Evolutionary conservation across 805 yeast genomes (phyloP).

Genomic region (Cephaloascus albidus): DNA sequence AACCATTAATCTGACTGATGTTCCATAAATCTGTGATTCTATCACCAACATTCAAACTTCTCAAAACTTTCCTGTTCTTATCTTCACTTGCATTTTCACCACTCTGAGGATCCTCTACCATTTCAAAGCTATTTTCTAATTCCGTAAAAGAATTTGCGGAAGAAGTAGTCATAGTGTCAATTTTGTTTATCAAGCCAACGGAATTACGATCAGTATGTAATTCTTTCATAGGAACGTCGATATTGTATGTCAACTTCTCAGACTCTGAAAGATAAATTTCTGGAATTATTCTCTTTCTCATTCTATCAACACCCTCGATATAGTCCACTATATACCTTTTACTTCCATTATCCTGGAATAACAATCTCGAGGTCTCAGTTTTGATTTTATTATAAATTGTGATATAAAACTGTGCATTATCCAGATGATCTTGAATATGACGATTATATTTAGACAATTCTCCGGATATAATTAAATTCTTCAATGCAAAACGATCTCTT

Average conservation of each 20-base stretch:
- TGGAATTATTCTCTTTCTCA: constrained; percentile 51
- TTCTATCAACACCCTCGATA: constrained; percentile 62
- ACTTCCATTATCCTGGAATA: constrained; percentile 9
- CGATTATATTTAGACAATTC: constrained; percentile 44
- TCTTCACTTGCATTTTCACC: constrained; percentile 40
- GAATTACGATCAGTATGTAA: constrained; percentile 9
- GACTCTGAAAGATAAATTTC: constrained; percentile 38
- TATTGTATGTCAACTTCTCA: constrained; percentile 30
- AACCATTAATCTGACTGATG: constrained; percentile 64
- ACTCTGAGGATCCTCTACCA: constrained; percentile 30
- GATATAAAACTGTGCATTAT: constrained; percentile 41
- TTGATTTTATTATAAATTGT: constrained; percentile 38
- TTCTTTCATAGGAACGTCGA: constrained; percentile 25
- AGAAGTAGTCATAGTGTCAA: constrained; percentile 8
- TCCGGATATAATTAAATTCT: constrained; percentile 25
- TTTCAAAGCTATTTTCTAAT: constrained; percentile 26
- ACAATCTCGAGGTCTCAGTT: constrained; percentile 27
- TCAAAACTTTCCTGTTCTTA: constrained; percentile 63
- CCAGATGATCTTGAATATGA: constrained; percentile 56
- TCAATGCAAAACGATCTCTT: constrained; percentile 23
- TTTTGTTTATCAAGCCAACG: constrained; percentile 6
- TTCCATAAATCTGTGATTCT: constrained; percentile 66
- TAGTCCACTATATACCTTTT: constrained; percentile 46
- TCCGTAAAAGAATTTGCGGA: constrained; percentile 2
- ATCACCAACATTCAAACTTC: constrained; percentile 64